Conservation (phyloP, 805 yeast species). For the Tetrapisispora nanseiensis region DNA sequence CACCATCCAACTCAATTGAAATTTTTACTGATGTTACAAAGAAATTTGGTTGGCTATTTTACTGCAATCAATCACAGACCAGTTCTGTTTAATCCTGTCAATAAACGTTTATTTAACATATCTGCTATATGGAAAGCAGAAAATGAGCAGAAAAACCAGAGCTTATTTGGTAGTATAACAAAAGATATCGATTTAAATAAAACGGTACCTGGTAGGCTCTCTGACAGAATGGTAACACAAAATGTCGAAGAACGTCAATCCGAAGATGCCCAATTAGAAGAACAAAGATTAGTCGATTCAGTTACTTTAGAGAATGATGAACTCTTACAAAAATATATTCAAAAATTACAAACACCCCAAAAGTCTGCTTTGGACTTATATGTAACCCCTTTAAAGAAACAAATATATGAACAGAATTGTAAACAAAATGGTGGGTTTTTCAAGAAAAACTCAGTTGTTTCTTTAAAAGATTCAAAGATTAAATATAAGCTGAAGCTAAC, state of each 20-base stretch:
- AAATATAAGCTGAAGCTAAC: constrained; percentile 48
- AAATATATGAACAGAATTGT: constrained; percentile 54
- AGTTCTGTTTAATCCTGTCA: background rate
- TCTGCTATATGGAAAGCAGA: background rate
- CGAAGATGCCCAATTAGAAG: constrained; percentile 14
- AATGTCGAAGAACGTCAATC: constrained; percentile 16
- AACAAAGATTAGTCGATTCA: constrained; percentile 12
- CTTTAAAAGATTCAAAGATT: constrained; percentile 32
- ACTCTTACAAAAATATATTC: constrained; percentile 39
- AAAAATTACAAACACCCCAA: constrained; percentile 35
- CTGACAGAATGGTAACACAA: constrained; percentile 17
- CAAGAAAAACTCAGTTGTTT: constrained; percentile 49
- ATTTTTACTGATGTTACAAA: background rate
- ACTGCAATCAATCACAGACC: background rate
- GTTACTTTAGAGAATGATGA: constrained; percentile 29
- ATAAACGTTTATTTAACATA: background rate
- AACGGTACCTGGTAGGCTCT: constrained; percentile 14
- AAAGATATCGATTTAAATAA: constrained; percentile 12
- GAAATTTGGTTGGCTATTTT: background rate
- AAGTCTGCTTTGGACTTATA: constrained; percentile 44
- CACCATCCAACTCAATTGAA: background rate
- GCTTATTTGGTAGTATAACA: constrained; percentile 21
- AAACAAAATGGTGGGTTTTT: constrained; percentile 54
- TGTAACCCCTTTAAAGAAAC: constrained; percentile 61
- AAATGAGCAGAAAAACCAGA: background rate